Conservation (phyloP, 257 asterid species). For the Cordia subcordata region DNA sequence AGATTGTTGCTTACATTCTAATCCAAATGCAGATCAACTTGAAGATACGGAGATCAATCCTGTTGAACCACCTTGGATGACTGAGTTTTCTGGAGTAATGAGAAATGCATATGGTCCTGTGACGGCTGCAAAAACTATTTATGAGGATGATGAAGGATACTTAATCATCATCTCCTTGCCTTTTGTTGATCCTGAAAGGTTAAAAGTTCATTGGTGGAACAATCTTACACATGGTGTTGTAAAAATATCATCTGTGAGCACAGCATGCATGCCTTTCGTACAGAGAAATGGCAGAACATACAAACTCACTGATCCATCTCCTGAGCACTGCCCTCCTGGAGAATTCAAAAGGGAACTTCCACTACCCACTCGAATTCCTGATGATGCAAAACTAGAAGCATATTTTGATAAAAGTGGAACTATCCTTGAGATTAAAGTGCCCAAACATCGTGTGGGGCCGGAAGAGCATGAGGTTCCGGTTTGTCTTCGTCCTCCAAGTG, state of each 20-base stretch:
- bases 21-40: constrained; percentile 1
- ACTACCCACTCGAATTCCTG: constrained; percentile 58
- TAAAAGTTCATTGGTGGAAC: constrained; percentile 23
- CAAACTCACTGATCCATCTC: constrained; percentile 59
- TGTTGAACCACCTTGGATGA: constrained; percentile 7
- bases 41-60: constrained; percentile 4
- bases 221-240: constrained; percentile 50
- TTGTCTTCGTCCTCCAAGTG: constrained; percentile 62
- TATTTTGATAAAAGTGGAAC: constrained; percentile 57
- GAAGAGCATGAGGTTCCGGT: constrained; percentile 73
- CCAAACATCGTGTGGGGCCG: constrained; percentile 55
- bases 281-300: constrained; percentile 53
- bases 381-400: constrained; percentile 65
- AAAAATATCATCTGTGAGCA: constrained; percentile 52
- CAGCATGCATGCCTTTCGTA: constrained; percentile 47
- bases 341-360: constrained; percentile 60
- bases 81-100: constrained; percentile 12
- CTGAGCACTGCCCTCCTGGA: constrained; percentile 66
- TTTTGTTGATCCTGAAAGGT: constrained; percentile 14
- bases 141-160: constrained; percentile 15
- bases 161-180: constrained; percentile 16
- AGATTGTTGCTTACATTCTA: constrained; percentile 1
- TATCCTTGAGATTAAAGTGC: constrained; percentile 60
- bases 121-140: constrained; percentile 18
- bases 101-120: constrained; percentile 13